A percentile compares a stretch with the other conserved stretches of the same genome.
Conservation (phyloP, 768 basidiomycete genomes). For the Pulveroboletus sp. region DNA sequence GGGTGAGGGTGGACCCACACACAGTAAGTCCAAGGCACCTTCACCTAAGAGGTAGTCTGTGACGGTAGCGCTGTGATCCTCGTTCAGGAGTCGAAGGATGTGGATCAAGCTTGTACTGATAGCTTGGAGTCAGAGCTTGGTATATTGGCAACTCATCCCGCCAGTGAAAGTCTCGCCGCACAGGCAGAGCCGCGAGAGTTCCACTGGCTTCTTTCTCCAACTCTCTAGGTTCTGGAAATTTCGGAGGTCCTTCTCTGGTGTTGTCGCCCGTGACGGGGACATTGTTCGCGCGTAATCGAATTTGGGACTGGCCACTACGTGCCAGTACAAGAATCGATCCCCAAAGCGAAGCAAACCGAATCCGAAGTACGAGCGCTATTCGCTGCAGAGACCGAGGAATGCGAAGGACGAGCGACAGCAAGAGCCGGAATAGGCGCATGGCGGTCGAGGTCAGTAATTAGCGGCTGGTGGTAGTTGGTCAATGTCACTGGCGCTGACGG, state of each 20-base stretch:
- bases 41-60: not conserved
- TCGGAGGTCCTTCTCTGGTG: not conserved
- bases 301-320: not conserved
- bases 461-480: not conserved
- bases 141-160: not conserved
- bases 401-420: constrained; percentile 7
- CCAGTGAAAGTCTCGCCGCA: not conserved
- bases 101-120: not conserved
- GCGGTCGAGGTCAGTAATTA: not conserved
- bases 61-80: constrained; percentile 9
- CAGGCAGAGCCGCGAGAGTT: constrained; percentile 4
- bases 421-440: not conserved
- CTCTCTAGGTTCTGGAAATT: not conserved
- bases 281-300: constrained; percentile 1
- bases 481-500: too few species aligned
- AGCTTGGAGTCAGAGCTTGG: not conserved
- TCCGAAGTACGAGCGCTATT: constrained; percentile 1
- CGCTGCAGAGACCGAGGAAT: not conserved
- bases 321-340: not conserved
- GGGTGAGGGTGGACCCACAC: not conserved
- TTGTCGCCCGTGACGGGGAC: not conserved
- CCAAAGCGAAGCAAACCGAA: constrained; percentile 3
- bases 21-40: not conserved
- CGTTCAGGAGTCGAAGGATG: constrained; percentile 5
- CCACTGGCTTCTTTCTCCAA: not conserved